These are phyloP conservation scores for Candida namnaoensis DNA, from an alignment of 805 yeast genomes.

Conservation along the genomic window DNA sequence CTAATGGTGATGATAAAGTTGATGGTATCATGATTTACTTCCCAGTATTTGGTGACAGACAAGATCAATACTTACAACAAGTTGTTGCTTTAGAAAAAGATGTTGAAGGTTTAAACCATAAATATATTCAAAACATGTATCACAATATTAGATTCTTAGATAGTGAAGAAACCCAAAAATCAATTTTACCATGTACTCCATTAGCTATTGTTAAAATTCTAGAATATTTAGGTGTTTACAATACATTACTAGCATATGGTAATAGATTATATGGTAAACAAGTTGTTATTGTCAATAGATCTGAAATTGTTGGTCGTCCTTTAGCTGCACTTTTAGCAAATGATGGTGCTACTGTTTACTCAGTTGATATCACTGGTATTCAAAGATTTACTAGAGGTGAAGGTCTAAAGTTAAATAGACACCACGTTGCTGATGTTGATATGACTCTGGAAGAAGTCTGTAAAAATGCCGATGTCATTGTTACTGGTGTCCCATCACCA, in stretches of 20 bases:
- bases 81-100: conserved; percentile 87
- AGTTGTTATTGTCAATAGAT: conserved; percentile 81
- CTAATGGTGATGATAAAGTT: conserved; percentile 67
- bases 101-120: conserved; percentile 90
- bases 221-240: conserved; percentile 86
- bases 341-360: conserved; percentile 94
- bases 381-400: conserved; percentile 94
- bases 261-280: conserved; percentile 92
- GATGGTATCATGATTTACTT: conserved; percentile 96
- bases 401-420: conserved; percentile 73
- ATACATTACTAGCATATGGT: conserved; percentile 74
- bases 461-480: conserved; percentile 76
- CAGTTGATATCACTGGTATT: conserved; percentile 79
- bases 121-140: conserved; percentile 89
- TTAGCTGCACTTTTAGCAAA: conserved; percentile 92
- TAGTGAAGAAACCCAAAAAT: conserved; percentile 54
- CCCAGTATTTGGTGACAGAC: conserved; percentile 93
- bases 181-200: conserved; percentile 94
- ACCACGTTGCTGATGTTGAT: conserved; percentile 61
- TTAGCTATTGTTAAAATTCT: conserved; percentile 88
- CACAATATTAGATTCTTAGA: conserved; percentile 87
- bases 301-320: conserved; percentile 97
- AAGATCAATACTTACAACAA: conserved; percentile 94
- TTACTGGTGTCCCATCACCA: conserved; percentile 91
- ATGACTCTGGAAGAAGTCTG: conserved; percentile 56